Base-by-base conservation (phyloP, 768 basidiomycete genomes). In the Amanita jacksonii region DNA sequence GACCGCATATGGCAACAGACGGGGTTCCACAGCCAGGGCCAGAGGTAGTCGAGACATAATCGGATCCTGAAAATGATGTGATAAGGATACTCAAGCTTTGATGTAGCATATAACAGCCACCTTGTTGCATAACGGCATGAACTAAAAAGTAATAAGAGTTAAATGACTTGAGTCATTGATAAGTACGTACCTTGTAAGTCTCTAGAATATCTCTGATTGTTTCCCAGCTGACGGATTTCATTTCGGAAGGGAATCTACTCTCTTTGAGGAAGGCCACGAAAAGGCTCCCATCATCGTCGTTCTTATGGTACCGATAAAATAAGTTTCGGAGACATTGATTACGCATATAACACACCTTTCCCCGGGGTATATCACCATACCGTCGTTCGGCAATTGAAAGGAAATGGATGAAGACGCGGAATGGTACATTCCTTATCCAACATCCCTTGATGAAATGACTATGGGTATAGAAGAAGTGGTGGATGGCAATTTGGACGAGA, bases 41-140 rank as follows among this genome's bases (percentile, higher is more conserved):
- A 87, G 70, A 22, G 85, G 85, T 45, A 86, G 79, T 56, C 82
- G 81, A 4, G 72, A 70, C 79, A 81, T 82, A 57, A 88, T 72
- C 20, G 83, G 81, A 56, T 88, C 85, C 80, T 86, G 58, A 19
- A 49, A 37, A 18, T 30, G 40, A 43, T 45, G 37, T 43, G 43
- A 52, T 45, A 13, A 50, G 36, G 43, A 40, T 46, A 47, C 24
- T 28, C 4, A 30, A 38, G 33, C 22, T 28, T 16, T 20, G 37
- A 19, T 28, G 41, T 36, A 50, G 44, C 41, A 48, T 47, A 41
- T 36, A 47, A 52, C 37, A 45, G 47, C 46, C 54, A 85, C 83
- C 72, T 76, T 82, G 56, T 69, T 69, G 46, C 72, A 77, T 58
- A 87, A 87, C 22, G 85, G 84, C 45, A 85, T 84, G 58, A 88